Evolutionary conservation across 306 rosid species (phyloP).

Genomic region (Trifolium dubium): DNA sequence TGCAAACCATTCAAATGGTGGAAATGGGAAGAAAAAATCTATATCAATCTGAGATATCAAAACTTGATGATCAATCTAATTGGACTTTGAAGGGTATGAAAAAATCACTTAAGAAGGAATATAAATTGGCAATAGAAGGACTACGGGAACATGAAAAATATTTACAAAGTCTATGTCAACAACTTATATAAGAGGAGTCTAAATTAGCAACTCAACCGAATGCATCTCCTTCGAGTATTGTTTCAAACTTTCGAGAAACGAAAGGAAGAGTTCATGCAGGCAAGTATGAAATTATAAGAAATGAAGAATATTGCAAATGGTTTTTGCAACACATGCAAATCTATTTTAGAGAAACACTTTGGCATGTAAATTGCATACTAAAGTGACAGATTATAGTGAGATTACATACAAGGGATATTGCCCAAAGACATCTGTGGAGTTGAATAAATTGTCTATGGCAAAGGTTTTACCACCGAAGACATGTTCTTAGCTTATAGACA

Average conservation of each 20-base stretch:
- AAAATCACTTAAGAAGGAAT: slow-evolving; percentile 64
- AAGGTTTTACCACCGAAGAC: neutral
- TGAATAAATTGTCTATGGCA: neutral
- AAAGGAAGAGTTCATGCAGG: slow-evolving; percentile 58
- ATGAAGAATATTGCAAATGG: slow-evolving; percentile 69
- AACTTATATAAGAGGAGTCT: slow-evolving; percentile 58
- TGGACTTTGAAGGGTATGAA: slow-evolving; percentile 51
- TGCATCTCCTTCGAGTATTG: slow-evolving; percentile 45
- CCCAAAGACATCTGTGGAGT: no score
- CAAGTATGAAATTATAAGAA: slow-evolving; percentile 56
- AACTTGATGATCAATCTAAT: slow-evolving; percentile 56
- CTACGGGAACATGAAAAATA: slow-evolving; percentile 57
- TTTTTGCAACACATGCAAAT: slow-evolving; percentile 58
- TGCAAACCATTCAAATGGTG: no score
- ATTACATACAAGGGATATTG: no score
- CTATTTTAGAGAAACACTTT: slow-evolving; percentile 55
- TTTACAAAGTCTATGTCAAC: slow-evolving; percentile 59
- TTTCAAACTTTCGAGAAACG: slow-evolving; percentile 46
- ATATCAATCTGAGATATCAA: slow-evolving; percentile 44
- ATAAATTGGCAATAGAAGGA: slow-evolving; percentile 56
- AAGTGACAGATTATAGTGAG: neutral
- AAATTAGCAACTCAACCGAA: slow-evolving; percentile 44
- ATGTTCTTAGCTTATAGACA: no score
- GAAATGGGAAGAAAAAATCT: slow-evolving; percentile 8
- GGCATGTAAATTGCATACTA: slow-evolving; percentile 50